Conservation (phyloP, 495 filamentous ascomycete species). For the Copromyces sp. region DNA sequence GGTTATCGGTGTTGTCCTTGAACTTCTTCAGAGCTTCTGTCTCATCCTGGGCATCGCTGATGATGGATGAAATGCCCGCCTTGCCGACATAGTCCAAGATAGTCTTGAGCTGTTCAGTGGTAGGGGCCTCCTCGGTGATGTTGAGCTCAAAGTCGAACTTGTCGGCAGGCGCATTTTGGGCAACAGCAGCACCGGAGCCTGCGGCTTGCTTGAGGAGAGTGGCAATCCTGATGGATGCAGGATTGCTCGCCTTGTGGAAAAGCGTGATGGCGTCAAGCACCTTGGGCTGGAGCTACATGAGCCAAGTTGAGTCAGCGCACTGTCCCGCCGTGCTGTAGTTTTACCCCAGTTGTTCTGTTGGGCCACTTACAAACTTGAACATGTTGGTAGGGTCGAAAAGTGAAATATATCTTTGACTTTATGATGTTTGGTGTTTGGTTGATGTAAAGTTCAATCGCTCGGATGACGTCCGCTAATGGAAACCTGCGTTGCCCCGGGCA, state of each 20-base stretch:
- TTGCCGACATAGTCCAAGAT: conserved; percentile 77
- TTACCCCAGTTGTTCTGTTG: not conserved
- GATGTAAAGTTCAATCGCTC: not conserved
- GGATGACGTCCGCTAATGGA: not conserved
- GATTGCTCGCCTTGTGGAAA: conserved; percentile 70
- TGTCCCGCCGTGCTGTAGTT: not conserved
- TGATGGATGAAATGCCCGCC: conserved; percentile 44
- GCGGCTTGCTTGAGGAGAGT: conserved; percentile 67
- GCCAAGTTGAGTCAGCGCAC: conserved; percentile 3
- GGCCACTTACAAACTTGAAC: not conserved
- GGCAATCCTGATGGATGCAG: conserved; percentile 55
- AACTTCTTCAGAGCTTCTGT: conserved; percentile 71
- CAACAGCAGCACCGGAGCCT: conserved; percentile 36
- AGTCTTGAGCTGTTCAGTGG: conserved; percentile 69
- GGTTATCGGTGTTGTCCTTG: conserved; percentile 44
- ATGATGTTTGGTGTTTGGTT: not conserved
- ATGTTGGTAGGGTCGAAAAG: not conserved
- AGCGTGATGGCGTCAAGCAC: conserved; percentile 86
- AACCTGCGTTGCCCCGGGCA: not conserved
- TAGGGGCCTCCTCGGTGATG: conserved; percentile 71
- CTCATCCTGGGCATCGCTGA: conserved; percentile 60
- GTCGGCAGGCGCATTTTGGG: conserved; percentile 49
- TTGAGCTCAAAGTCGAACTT: conserved; percentile 77
- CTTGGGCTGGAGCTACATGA: conserved; percentile 48
- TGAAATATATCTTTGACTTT: not conserved